phyloP scores from a whole-genome alignment of 2,329 filamentous ascomycete genomes.

The Fusarium transvaalense region DNA sequence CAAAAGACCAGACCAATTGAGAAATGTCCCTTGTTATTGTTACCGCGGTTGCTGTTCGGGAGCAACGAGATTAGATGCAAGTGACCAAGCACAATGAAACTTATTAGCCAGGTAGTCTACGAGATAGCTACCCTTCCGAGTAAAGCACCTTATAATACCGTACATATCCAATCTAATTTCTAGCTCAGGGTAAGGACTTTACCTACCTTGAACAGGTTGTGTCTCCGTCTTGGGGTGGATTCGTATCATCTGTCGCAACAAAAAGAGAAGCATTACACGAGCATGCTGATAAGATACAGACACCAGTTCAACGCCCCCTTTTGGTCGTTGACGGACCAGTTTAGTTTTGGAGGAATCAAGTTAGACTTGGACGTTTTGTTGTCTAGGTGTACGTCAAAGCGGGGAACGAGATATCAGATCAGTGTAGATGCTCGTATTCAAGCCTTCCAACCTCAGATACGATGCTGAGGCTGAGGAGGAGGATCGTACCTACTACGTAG shows the following conservation, averaged over 20 bases:
- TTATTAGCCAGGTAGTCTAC: background rate
- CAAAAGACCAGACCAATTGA: background rate
- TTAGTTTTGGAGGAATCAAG: constrained; percentile 26
- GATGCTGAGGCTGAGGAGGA: constrained; percentile 28
- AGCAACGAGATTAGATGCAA: constrained; percentile 13
- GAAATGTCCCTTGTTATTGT: constrained; percentile 15
- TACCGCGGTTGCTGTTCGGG: constrained; percentile 19
- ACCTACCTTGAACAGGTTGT: constrained; percentile 23
- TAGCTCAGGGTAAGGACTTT: constrained; percentile 5
- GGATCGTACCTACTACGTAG: background rate
- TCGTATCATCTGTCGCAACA: constrained; percentile 17
- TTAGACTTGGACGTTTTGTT: constrained; percentile 12
- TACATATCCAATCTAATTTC: constrained; percentile 13
- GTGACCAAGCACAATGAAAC: background rate
- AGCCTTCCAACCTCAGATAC: constrained; percentile 12
- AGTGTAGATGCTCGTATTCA: constrained; percentile 35
- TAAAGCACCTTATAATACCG: constrained; percentile 2
- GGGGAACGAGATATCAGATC: constrained; percentile 29
- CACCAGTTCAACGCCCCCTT: constrained; percentile 37
- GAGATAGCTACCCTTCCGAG: constrained; percentile 17
- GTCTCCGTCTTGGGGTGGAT: constrained; percentile 32
- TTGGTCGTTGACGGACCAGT: constrained; percentile 22
- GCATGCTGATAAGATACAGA: constrained; percentile 10
- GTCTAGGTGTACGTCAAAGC: constrained; percentile 14
- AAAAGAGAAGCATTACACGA: constrained; percentile 15